These are phyloP conservation scores for Paramecium pentaurelia DNA, from an alignment of 73 alveolate species.

Conservation along the genomic window DNA sequence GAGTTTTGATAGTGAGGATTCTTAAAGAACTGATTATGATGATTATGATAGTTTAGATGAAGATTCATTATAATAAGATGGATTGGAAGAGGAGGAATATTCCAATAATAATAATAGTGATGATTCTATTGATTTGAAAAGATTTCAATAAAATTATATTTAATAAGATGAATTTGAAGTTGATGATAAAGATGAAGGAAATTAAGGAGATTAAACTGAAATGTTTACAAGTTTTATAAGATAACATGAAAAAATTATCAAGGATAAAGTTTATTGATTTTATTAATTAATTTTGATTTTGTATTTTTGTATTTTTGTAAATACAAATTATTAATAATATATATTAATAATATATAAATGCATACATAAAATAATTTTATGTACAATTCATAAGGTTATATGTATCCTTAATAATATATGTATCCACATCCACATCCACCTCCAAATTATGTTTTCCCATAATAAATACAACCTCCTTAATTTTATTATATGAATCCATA, in stretches of 20 bases:
- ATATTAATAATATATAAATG: not conserved
- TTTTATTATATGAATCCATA: not conserved
- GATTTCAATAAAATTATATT: not conserved
- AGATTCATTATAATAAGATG: not conserved
- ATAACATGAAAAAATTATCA: not conserved
- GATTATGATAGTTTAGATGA: not conserved
- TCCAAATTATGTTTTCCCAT: not conserved
- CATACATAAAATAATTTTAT: not conserved
- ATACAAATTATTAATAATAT: not conserved
- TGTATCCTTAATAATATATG: not conserved
- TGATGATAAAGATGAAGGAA: not conserved
- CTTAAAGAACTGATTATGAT: constrained; percentile 9
- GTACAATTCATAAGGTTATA: not conserved
- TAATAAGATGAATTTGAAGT: not conserved
- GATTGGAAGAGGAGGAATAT: not conserved
- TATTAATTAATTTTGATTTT: not conserved
- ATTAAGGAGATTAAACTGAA: not conserved
- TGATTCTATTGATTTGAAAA: not conserved
- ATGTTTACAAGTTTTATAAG: not conserved
- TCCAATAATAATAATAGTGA: not conserved
- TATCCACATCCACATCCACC: not conserved
- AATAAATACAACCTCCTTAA: not conserved
- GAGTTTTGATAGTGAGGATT: not conserved
- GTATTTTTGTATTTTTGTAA: not conserved
- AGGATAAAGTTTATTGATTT: not conserved